These are phyloP conservation scores for Aspergillus sclerotiicarbonarius DNA, from an alignment of 495 filamentous ascomycete species.

Conservation along the genomic window DNA sequence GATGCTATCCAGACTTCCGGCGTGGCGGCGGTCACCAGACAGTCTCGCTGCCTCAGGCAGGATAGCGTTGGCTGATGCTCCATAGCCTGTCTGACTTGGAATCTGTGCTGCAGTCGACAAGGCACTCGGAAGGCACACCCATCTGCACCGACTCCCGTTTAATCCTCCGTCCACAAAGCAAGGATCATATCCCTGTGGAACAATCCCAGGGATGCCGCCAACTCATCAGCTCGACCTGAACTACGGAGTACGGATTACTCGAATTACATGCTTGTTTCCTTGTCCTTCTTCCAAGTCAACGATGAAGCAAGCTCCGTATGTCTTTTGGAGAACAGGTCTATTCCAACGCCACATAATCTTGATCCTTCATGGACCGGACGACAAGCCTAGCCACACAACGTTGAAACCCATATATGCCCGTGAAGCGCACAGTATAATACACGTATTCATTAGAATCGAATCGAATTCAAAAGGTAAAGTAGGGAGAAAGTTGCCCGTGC, in stretches of 20 bases:
- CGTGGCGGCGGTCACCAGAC: too few species aligned
- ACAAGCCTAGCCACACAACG: conserved; percentile 4
- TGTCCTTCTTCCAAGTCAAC: not conserved
- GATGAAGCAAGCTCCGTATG: not conserved
- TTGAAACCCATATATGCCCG: conserved; percentile 16
- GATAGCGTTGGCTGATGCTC: too few species aligned
- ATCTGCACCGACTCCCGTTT: too few species aligned
- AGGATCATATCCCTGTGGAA: too few species aligned
- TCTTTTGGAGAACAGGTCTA: conserved; percentile 14
- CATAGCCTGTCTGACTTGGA: too few species aligned
- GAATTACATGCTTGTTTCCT: not conserved
- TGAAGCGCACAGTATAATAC: conserved; percentile 25
- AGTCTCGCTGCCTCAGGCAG: too few species aligned
- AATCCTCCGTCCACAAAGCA: too few species aligned
- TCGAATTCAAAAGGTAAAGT: conserved; percentile 6
- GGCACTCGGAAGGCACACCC: too few species aligned
- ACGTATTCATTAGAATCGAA: conserved; percentile 20
- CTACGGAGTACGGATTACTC: not conserved
- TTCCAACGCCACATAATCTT: conserved; percentile 16
- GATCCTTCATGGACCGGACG: not conserved
- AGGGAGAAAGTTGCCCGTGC: conserved; percentile 7
- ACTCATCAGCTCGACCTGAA: not conserved
- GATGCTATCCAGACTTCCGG: too few species aligned
- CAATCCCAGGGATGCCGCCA: too few species aligned
- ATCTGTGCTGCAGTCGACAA: too few species aligned